Evolutionary conservation across 257 asterid species (phyloP), one percentile per base, ranked within the genome.

Genomic region (Solanum bulbocastanum): DNA sequence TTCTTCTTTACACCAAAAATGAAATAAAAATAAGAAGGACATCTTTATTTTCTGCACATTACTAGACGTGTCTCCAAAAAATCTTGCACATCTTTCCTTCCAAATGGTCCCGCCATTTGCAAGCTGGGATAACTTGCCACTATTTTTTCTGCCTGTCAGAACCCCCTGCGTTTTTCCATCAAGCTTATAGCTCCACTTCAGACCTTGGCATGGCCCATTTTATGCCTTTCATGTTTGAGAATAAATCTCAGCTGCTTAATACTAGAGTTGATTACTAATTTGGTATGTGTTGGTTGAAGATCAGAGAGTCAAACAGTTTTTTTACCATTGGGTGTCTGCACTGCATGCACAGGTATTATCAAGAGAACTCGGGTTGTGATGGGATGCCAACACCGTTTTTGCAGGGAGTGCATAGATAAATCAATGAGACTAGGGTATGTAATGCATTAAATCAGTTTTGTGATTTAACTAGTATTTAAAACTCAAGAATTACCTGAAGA

Each of bases 361-460:
- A 93, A 89, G 93, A 93, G 89, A 42, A 90, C 94, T 46, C 87
- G 96, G 60, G 89, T 93, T 30, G 93, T 92, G 32, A 93, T 92
- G 96, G 94, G 89, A 86, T 92, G 96, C 88, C 89, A 92, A 49
- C 94, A 92, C 88, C 94, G 96, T 30, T 93, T 93, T 89, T 93
- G 96, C 90, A 91, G 87, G 86, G 94, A 91, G 39, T 92, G 96
- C 92, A 93, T 93, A 22, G 96, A 93, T 87, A 92, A 91, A 91
- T 91, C 94, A 20, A 90, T 93, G 93, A 90, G 94, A 84, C 42
- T 92, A 78, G 94, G 94, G 96, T 92, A 90, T 35, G 87, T 85
- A 37, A 36, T 65, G 81, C 32, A 46, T 49, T n/a, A 66, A 69
- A 40, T 36, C 5, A 4, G 27, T 84, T 72, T 71, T 68, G 30